phyloP scores from a whole-genome alignment of 2,329 filamentous ascomycete genomes.

The Penicillium sp. region DNA sequence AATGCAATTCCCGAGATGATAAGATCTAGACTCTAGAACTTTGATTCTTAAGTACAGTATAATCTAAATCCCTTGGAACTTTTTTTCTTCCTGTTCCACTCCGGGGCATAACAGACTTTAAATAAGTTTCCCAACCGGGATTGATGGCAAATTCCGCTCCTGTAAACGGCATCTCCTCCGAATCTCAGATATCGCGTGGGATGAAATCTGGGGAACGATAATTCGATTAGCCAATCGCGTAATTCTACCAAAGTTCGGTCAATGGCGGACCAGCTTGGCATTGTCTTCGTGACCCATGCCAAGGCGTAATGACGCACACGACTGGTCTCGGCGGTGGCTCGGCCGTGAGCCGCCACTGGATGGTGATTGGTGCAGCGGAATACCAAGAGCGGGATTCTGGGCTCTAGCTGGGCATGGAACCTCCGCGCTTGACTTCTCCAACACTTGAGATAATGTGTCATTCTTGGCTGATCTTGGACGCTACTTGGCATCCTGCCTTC shows the following conservation, averaged over 20 bases:
- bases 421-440: constrained; percentile 11
- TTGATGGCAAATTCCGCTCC: constrained; percentile 16
- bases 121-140: constrained; percentile 10
- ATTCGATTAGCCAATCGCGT: constrained; percentile 11
- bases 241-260: constrained; percentile 5
- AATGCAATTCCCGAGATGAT: constrained; percentile 6
- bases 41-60: constrained; percentile 13
- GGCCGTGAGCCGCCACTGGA: constrained; percentile 4
- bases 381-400: constrained; percentile 23
- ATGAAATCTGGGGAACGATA: constrained; percentile 16
- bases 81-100: background rate
- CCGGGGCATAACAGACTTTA: constrained; percentile 14
- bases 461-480: constrained; percentile 22
- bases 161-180: background rate
- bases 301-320: constrained; percentile 23
- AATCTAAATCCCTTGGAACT: background rate
- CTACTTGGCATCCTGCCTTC: constrained; percentile 15
- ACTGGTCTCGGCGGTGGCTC: constrained; percentile 21
- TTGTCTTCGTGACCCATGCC: background rate
- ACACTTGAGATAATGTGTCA: constrained; percentile 8
- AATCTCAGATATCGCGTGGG: constrained; percentile 3
- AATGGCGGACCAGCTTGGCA: constrained; percentile 19
- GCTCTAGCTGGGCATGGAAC: constrained; percentile 12
- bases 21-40: constrained; percentile 12
- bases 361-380: constrained; percentile 16